Percentiles rank a stretch among this genome's conserved stretches.
phyloP scores from a whole-genome alignment of 2,329 filamentous ascomycete genomes.

The Penicillium expansum region DNA sequence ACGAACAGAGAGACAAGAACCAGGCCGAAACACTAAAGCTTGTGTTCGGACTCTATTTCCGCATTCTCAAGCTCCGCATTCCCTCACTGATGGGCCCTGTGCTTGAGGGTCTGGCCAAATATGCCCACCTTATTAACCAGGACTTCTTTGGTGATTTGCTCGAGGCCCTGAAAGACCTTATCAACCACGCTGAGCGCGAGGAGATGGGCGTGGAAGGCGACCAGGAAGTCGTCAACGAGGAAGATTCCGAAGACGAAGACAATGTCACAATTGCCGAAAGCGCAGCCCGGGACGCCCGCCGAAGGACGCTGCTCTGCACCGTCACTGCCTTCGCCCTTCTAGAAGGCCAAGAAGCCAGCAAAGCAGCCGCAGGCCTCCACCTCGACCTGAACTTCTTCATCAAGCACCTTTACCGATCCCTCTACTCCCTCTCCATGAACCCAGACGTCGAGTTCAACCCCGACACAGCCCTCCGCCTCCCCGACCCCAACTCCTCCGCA shows the following conservation, averaged over 20 bases:
- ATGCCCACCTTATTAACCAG: slow-evolving; percentile 95
- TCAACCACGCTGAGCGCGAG: slow-evolving; percentile 64
- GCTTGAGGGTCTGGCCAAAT: slow-evolving; percentile 88
- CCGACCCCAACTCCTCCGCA: slow-evolving; percentile 58
- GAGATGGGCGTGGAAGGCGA: slow-evolving; percentile 50
- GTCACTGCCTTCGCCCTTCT: slow-evolving; percentile 96
- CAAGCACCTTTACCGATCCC: slow-evolving; percentile 83
- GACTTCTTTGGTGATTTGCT: slow-evolving; percentile 97
- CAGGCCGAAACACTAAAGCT: slow-evolving; percentile 94
- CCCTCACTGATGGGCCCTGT: slow-evolving; percentile 94
- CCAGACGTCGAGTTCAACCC: slow-evolving; percentile 80
- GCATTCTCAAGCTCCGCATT: slow-evolving; percentile 79
- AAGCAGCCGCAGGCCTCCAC: slow-evolving; percentile 74
- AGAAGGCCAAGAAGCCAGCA: slow-evolving; percentile 87
- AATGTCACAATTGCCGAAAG: slow-evolving; percentile 51
- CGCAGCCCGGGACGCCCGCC: slow-evolving; percentile 67
- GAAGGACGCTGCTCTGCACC: slow-evolving; percentile 88
- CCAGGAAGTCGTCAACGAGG: slow-evolving; percentile 33
- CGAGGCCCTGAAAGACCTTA: slow-evolving; percentile 90
- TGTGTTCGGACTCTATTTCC: slow-evolving; percentile 93
- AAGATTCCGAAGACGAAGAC: slow-evolving; percentile 38
- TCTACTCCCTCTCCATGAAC: slow-evolving; percentile 75
- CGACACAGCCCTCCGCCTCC: slow-evolving; percentile 67
- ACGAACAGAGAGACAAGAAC: slow-evolving; percentile 90
- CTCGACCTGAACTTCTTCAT: slow-evolving; percentile 96